These are phyloP conservation scores for Inonotus hispidus DNA, from an alignment of 1,284 basidiomycete genomes.

Conservation along the genomic window DNA sequence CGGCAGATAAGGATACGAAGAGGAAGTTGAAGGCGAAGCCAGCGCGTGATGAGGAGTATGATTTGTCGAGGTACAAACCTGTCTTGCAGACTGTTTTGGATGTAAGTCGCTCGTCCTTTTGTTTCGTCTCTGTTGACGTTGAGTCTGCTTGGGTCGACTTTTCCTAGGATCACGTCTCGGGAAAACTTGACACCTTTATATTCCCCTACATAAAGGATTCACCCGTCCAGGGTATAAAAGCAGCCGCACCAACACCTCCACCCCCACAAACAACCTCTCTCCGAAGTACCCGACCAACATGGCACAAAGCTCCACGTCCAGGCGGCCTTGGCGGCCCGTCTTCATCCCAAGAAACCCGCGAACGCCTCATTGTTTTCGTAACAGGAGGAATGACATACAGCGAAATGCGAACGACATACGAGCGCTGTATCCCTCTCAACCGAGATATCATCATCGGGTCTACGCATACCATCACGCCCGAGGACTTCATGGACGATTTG, in stretches of 20 bases:
- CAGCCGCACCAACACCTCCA: constrained; percentile 34
- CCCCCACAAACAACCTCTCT: constrained; percentile 64
- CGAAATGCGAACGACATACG: constrained; percentile 87
- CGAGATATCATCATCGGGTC: constrained; percentile 97
- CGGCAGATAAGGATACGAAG: constrained; percentile 70
- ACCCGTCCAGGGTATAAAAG: constrained; percentile 48
- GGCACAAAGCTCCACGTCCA: constrained; percentile 69
- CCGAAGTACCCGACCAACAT: constrained; percentile 79
- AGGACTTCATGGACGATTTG: constrained; percentile 81
- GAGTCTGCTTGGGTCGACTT: constrained; percentile 24
- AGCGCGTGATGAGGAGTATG: constrained; percentile 81
- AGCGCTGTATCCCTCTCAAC: constrained; percentile 66
- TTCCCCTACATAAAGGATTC: constrained; percentile 94
- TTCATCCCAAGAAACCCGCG: constrained; percentile 46
- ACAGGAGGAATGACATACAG: constrained; percentile 97
- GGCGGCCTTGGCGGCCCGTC: constrained; percentile 32
- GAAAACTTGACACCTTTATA: constrained; percentile 69
- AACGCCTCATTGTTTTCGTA: constrained; percentile 88
- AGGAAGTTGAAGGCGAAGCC: constrained; percentile 78
- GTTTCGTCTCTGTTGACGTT: background rate
- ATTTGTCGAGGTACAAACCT: constrained; percentile 92
- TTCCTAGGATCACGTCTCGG: constrained; percentile 71
- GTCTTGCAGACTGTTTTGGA: constrained; percentile 81
- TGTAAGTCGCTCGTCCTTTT: constrained; percentile 34
- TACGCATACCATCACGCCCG: constrained; percentile 83